Evolutionary conservation across 2,329 filamentous ascomycete species (phyloP).

Genomic region (Scedosporium apiospermum): DNA sequence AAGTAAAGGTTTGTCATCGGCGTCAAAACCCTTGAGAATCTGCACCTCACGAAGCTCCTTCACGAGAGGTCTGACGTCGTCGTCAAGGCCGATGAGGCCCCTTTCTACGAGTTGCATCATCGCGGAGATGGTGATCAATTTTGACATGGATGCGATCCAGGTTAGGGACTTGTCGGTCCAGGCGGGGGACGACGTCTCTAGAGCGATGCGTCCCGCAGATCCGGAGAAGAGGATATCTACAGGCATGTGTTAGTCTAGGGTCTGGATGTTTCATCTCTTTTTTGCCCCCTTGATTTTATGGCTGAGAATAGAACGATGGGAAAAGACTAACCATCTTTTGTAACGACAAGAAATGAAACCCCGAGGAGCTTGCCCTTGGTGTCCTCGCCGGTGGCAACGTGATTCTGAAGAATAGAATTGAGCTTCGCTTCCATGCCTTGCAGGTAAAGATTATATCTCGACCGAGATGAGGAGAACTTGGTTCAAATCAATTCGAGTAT

Average conservation of each 20-base stretch:
- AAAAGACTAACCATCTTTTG: slow-evolving; percentile 13
- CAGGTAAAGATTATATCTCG: background rate
- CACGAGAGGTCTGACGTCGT: slow-evolving; percentile 22
- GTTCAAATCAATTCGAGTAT: too few species aligned
- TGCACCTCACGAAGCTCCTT: slow-evolving; percentile 22
- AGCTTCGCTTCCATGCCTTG: slow-evolving; percentile 10
- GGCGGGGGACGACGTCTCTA: slow-evolving; percentile 16
- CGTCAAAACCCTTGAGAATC: slow-evolving; percentile 28
- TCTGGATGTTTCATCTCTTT: background rate
- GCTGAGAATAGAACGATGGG: background rate
- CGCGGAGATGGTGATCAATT: slow-evolving; percentile 26
- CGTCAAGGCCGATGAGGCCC: slow-evolving; percentile 23
- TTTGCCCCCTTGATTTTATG: background rate
- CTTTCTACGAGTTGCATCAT: slow-evolving; percentile 31
- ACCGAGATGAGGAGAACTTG: background rate
- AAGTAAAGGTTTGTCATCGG: slow-evolving; percentile 24
- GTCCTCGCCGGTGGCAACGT: slow-evolving; percentile 13
- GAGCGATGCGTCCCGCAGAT: slow-evolving; percentile 23
- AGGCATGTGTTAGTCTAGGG: background rate
- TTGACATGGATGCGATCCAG: slow-evolving; percentile 31
- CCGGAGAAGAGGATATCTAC: slow-evolving; percentile 24
- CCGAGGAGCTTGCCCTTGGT: slow-evolving; percentile 21
- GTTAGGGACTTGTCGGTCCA: slow-evolving; percentile 24
- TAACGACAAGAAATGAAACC: slow-evolving; percentile 17
- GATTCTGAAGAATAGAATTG: slow-evolving; percentile 14